Evolutionary conservation across 495 filamentous ascomycete genomes (phyloP), one percentile per base, ranked within the genome.

Genomic region (Amniculicola lignicola): DNA sequence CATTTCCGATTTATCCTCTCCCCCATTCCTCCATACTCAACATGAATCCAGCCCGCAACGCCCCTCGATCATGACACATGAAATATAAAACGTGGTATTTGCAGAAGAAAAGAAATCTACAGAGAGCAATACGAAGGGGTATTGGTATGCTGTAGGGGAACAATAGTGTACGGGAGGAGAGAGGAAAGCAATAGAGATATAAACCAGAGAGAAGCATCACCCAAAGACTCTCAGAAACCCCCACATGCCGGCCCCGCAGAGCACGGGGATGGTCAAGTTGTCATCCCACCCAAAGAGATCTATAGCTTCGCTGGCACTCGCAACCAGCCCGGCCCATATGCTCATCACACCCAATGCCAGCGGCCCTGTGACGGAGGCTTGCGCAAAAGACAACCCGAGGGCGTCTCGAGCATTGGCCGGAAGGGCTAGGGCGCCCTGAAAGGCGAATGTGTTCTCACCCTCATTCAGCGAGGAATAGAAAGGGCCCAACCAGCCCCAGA

Each of bases 231-330:
- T 96, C 67, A 97, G 74, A 69, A 98, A 94, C 0, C 87, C 89
- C 87, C 88, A 95, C 42, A 98, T 83, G 7, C 93, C 92, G 14
- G 94, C 67, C 12, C 90, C 89, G 67, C 89, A 95, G 44, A 98
- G 72, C 33, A 95, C 82, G 11, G 93, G 93, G 69, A 98, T 98
- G 29, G 92, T 95, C 54, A 97, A 75, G 72, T 98, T 98, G 74
- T 98, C 93, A 67, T 98, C 93, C 88, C 88, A 88, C 23, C 88
- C 85, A 67, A 87, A 96, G 0, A 95, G 61, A 73, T 97, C 90
- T 48, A 95, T 77, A 24, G 92, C 89, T 72, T 98, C 93, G 67
- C 89, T 95, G 27, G 83, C 82, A 44, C 88, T 85, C 11, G 89
- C 94, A 49, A 92, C 83, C 28, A 96, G 65, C 6, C 93, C 93